These are phyloP conservation scores for Sporisorium scitamineum DNA, from an alignment of 1,284 basidiomycete genomes.

Conservation along the genomic window DNA sequence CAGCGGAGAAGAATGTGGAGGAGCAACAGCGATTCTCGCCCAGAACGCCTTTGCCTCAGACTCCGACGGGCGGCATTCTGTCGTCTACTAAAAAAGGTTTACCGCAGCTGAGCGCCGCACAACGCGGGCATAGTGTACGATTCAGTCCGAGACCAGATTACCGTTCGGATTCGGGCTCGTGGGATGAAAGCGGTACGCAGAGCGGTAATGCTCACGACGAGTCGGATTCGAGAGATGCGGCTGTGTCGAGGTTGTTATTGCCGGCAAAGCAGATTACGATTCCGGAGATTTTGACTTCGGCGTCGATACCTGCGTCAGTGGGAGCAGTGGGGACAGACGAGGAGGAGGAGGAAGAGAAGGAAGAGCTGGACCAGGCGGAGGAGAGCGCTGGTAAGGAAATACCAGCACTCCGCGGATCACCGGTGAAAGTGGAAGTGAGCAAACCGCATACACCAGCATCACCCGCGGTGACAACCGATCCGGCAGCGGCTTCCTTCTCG, in stretches of 20 bases:
- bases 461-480: neutral
- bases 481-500: conserved; percentile 20
- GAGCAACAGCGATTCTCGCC: neutral
- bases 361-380: neutral
- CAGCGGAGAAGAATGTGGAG: neutral
- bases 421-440: conserved; percentile 11
- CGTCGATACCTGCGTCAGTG: neutral
- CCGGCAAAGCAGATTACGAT: conserved; percentile 25
- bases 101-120: conserved; percentile 11
- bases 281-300: conserved; percentile 22
- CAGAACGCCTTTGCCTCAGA: conserved; percentile 9
- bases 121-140: conserved; percentile 34
- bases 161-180: conserved; percentile 48
- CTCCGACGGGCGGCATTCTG: conserved; percentile 29
- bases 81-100: conserved; percentile 20
- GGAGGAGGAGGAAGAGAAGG: neutral
- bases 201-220: neutral
- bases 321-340: neutral
- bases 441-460: conserved; percentile 31
- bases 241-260: conserved; percentile 15
- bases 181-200: conserved; percentile 32
- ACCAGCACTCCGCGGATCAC: neutral
- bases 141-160: conserved; percentile 52
- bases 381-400: neutral
- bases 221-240: conserved; percentile 11